These are phyloP conservation scores for Gilbertella persicaria DNA, from an alignment of 371 early-diverging fungal species.

Conservation along the genomic window DNA sequence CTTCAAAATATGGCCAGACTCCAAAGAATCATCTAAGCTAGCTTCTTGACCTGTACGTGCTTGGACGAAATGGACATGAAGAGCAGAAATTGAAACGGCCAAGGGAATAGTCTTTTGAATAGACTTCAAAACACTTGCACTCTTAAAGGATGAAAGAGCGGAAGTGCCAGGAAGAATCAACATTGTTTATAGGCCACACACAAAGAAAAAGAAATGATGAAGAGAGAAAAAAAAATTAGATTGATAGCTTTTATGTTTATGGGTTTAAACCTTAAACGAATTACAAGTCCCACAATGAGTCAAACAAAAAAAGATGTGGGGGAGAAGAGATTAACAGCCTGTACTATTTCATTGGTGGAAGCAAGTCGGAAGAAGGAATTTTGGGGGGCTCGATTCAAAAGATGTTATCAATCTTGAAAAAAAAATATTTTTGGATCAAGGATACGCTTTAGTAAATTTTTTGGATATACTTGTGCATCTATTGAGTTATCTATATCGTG, in stretches of 20 bases:
- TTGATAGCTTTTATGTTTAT: not conserved
- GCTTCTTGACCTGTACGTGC: slow-evolving; percentile 47
- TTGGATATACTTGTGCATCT: too few species aligned
- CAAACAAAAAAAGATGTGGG: not conserved
- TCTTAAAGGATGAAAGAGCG: slow-evolving; percentile 75
- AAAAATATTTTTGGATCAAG: too few species aligned
- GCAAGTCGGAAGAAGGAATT: too few species aligned
- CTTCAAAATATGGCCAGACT: slow-evolving; percentile 47
- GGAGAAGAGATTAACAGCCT: not conserved
- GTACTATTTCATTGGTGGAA: too few species aligned
- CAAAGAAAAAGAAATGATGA: not conserved
- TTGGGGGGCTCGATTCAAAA: too few species aligned
- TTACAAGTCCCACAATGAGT: not conserved
- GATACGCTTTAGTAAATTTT: too few species aligned
- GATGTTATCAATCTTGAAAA: too few species aligned
- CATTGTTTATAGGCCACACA: slow-evolving; percentile 44
- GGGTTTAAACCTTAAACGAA: not conserved
- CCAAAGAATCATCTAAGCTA: slow-evolving; percentile 32
- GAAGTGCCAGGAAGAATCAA: slow-evolving; percentile 77
- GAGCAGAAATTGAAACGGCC: slow-evolving; percentile 55
- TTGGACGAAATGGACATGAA: slow-evolving; percentile 75
- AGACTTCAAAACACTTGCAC: slow-evolving; percentile 52
- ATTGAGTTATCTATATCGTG: too few species aligned
- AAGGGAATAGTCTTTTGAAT: slow-evolving; percentile 55
- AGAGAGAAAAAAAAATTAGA: not conserved